A percentile compares a stretch with the other conserved stretches of the same genome.
phyloP scores from a whole-genome alignment of 805 yeast species.

The Zygosaccharomyces bailii region DNA sequence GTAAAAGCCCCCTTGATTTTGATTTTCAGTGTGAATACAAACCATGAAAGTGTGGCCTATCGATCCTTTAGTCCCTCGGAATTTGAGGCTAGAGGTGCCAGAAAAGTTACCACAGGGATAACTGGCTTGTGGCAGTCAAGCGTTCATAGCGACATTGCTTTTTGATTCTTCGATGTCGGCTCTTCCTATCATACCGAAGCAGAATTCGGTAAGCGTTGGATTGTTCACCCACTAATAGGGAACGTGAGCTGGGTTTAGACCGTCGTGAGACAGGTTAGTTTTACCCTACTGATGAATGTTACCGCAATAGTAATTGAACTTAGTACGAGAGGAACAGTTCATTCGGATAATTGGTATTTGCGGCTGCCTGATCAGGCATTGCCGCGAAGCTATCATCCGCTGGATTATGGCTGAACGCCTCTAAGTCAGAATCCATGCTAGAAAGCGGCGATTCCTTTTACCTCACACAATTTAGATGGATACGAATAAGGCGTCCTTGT shows the following conservation, averaged over 20 bases:
- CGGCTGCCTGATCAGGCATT: slow-evolving; percentile 47
- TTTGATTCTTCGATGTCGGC: slow-evolving; percentile 49
- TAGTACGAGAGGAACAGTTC: slow-evolving; percentile 48
- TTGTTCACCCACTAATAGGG: slow-evolving; percentile 48
- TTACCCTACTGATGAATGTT: slow-evolving; percentile 43
- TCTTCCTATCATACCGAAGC: slow-evolving; percentile 51
- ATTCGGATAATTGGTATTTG: slow-evolving; percentile 47
- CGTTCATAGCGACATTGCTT: slow-evolving; percentile 48
- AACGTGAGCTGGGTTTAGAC: slow-evolving; percentile 44
- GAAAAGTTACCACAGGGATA: slow-evolving; percentile 43
- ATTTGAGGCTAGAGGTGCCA: slow-evolving; percentile 47
- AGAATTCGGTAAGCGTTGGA: slow-evolving; percentile 46
- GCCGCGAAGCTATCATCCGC: slow-evolving; percentile 50
- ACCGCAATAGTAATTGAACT: slow-evolving; percentile 43
- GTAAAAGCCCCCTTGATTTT: slow-evolving; percentile 46
- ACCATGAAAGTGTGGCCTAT: slow-evolving; percentile 49
- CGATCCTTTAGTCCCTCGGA: slow-evolving; percentile 47
- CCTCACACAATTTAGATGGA: slow-evolving; percentile 43
- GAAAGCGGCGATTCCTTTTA: slow-evolving; percentile 42
- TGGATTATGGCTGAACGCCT: slow-evolving; percentile 49
- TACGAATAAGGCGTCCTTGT: slow-evolving; percentile 41
- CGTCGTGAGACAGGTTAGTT: slow-evolving; percentile 47
- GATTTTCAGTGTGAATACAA: slow-evolving; percentile 46
- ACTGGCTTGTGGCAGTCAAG: slow-evolving; percentile 49
- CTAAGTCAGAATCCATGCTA: slow-evolving; percentile 54